Conservation (phyloP, 2,329 filamentous ascomycete genomes). For the Tolypocladium sp. region DNA sequence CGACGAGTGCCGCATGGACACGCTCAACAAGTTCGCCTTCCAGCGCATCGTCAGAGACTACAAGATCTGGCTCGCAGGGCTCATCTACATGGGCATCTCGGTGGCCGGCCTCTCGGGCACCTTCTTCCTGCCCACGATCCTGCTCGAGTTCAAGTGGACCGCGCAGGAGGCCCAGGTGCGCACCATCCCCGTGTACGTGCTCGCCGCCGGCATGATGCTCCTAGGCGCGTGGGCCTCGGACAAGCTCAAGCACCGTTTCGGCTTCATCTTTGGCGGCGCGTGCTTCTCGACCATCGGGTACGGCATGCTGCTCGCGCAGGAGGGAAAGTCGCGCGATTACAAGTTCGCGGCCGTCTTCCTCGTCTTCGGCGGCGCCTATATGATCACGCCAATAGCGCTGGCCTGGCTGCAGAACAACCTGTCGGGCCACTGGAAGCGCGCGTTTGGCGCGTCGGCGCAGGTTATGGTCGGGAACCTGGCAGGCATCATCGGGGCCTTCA, state of each 20-base stretch:
- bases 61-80: slow-evolving; percentile 32
- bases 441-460: slow-evolving; percentile 42
- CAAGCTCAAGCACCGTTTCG: slow-evolving; percentile 39
- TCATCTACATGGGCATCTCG: slow-evolving; percentile 27
- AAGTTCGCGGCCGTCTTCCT: slow-evolving; percentile 47
- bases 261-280: slow-evolving; percentile 42
- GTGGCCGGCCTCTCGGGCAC: slow-evolving; percentile 34
- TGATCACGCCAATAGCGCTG: slow-evolving; percentile 43
- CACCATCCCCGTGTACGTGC: slow-evolving; percentile 26
- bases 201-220: slow-evolving; percentile 20
- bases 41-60: slow-evolving; percentile 36
- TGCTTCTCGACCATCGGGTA: slow-evolving; percentile 43
- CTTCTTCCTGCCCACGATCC: slow-evolving; percentile 29
- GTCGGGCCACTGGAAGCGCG: slow-evolving; percentile 47
- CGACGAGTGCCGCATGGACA: slow-evolving; percentile 39
- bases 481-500: slow-evolving; percentile 35
- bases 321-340: slow-evolving; percentile 13
- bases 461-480: slow-evolving; percentile 37
- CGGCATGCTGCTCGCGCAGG: slow-evolving; percentile 37
- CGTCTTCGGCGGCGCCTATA: slow-evolving; percentile 43
- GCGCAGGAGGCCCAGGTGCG: slow-evolving; percentile 23
- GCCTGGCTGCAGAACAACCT: slow-evolving; percentile 49
- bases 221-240: slow-evolving; percentile 36
- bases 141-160: slow-evolving; percentile 24
- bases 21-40: slow-evolving; percentile 36